Evolutionary conservation across 75 land plant genomes (phyloP).

Genomic region (Pinus albicaulis): DNA sequence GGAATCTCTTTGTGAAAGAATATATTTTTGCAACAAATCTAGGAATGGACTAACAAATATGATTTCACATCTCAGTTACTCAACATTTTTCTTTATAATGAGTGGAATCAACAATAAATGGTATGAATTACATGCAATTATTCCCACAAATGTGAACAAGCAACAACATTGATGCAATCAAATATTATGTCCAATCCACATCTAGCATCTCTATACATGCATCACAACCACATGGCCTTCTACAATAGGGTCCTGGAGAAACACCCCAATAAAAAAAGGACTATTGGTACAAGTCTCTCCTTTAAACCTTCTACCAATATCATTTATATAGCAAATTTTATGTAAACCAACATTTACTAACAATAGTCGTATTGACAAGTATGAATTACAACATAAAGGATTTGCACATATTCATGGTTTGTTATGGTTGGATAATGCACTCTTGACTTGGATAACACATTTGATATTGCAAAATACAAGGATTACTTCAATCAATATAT

Average conservation of each 20-base stretch:
- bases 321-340: neutral
- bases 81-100: neutral
- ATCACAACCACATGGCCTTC: neutral
- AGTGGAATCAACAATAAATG: neutral
- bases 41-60: neutral
- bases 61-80: neutral
- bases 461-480: neutral
- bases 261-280: neutral
- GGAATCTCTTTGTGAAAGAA: neutral
- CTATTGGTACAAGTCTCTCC: neutral
- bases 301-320: neutral
- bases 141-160: neutral
- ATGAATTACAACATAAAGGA: neutral
- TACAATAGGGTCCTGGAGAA: neutral
- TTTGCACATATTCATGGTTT: neutral
- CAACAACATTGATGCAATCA: neutral
- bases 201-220: neutral
- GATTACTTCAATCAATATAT: neutral
- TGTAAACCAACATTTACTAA: neutral
- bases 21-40: neutral
- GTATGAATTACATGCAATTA: neutral
- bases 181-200: neutral
- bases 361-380: neutral
- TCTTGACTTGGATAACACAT: neutral
- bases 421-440: neutral